These are phyloP conservation scores for Phyllosticta citriasiana DNA, from an alignment of 2,329 filamentous ascomycete genomes.

Conservation along the genomic window DNA sequence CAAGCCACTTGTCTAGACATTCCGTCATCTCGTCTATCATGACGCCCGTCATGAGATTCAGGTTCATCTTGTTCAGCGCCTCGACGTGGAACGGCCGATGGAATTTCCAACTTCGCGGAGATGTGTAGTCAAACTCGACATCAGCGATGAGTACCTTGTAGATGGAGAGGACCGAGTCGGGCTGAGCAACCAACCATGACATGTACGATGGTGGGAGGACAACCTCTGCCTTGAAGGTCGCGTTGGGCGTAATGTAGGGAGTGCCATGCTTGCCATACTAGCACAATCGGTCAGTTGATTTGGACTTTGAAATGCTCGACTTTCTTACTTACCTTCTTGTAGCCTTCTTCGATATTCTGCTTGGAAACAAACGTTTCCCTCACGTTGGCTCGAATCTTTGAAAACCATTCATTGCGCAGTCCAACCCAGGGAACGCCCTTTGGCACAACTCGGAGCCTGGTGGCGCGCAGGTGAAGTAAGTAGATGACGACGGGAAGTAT, in stretches of 20 bases:
- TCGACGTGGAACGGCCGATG: slow-evolving; percentile 7
- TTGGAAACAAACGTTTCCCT: not conserved
- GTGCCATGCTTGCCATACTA: not conserved
- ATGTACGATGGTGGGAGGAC: not conserved
- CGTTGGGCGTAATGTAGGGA: not conserved
- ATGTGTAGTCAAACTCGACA: slow-evolving; percentile 1
- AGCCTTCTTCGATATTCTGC: not conserved
- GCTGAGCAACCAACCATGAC: slow-evolving; percentile 2
- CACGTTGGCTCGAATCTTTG: not conserved
- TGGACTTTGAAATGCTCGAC: not conserved
- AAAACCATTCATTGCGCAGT: not conserved
- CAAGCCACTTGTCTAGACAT: not conserved
- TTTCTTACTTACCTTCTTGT: not conserved
- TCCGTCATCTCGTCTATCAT: slow-evolving; percentile 2
- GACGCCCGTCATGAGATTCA: not conserved
- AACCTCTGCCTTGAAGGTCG: not conserved
- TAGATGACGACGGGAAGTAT: not conserved
- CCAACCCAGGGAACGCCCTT: not conserved
- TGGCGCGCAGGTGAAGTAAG: not conserved
- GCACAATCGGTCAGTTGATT: not conserved
- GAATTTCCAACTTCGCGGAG: slow-evolving; percentile 3
- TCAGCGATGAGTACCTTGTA: slow-evolving; percentile 3
- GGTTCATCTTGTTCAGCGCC: slow-evolving; percentile 7
- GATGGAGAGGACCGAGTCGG: slow-evolving; percentile 6
- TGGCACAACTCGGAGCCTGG: not conserved